Percentiles rank a stretch among this genome's conserved stretches.
These are phyloP conservation scores for Termitomyces sp. DNA, from an alignment of 768 basidiomycete genomes.

Conservation along the genomic window DNA sequence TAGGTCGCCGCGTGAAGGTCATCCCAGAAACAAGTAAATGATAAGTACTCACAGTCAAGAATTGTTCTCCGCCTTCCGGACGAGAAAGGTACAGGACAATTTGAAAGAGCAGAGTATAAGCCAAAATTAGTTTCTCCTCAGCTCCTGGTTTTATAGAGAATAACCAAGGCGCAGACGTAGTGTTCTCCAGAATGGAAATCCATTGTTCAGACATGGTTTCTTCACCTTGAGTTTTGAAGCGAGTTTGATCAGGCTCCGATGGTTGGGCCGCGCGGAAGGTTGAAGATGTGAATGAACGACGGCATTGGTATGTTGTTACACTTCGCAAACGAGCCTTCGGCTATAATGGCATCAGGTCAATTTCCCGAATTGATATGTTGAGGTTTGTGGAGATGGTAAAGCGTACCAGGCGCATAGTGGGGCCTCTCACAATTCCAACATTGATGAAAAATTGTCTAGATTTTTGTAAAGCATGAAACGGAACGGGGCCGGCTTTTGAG, in stretches of 20 bases:
- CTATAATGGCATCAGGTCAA: neutral
- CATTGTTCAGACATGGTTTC: constrained; percentile 8
- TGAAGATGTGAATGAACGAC: constrained; percentile 1
- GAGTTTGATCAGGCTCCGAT: neutral
- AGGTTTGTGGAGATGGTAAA: neutral
- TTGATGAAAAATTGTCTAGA: neutral
- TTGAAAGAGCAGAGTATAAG: constrained; percentile 21
- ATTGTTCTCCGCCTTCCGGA: constrained; percentile 15
- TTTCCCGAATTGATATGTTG: neutral
- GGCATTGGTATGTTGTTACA: neutral
- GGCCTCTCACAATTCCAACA: neutral
- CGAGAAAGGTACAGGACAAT: constrained; percentile 21
- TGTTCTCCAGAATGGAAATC: constrained; percentile 19
- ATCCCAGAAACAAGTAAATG: neutral
- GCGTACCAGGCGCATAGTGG: neutral
- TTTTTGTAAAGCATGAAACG: neutral
- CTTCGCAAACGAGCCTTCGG: neutral
- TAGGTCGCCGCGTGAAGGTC: neutral
- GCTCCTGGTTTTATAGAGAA: constrained; percentile 4
- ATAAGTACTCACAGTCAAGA: constrained; percentile 13
- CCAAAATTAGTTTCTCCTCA: constrained; percentile 13
- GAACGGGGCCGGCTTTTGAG: neutral
- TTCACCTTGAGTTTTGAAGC: neutral
- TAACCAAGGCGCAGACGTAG: constrained; percentile 19
- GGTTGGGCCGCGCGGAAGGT: neutral